Conservation (phyloP, 2,329 filamentous ascomycete species). For the Claviceps cyperi region DNA sequence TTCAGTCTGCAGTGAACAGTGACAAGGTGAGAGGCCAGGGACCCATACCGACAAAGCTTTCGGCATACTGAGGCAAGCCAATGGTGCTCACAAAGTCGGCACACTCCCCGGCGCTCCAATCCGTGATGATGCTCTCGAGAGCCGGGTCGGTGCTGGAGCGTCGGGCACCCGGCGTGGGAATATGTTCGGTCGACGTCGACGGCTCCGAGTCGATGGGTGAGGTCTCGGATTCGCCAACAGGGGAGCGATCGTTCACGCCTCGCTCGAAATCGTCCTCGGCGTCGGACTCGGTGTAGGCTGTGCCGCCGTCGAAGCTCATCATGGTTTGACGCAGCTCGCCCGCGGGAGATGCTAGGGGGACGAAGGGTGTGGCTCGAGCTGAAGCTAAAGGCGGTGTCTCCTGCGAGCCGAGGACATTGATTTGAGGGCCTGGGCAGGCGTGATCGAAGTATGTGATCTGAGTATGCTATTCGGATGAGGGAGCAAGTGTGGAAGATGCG, state of each 20-base stretch:
- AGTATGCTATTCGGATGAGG: no score
- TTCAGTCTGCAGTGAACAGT: not conserved
- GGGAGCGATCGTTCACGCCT: slow-evolving; percentile 52
- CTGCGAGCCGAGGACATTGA: not conserved
- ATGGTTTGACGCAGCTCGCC: slow-evolving; percentile 11
- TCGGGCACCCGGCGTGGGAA: slow-evolving; percentile 63
- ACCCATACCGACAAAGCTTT: slow-evolving; percentile 62
- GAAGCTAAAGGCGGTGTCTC: not conserved
- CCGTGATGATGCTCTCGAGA: slow-evolving; percentile 61
- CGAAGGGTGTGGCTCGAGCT: not conserved
- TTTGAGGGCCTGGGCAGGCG: not conserved
- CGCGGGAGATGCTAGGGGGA: not conserved
- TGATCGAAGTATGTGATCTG: not conserved
- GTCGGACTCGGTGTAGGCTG: slow-evolving; percentile 64
- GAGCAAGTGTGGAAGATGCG: not conserved
- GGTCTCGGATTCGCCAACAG: slow-evolving; percentile 52
- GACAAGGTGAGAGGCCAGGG: slow-evolving; percentile 8
- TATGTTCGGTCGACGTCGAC: slow-evolving; percentile 56
- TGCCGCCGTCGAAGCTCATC: slow-evolving; percentile 51
- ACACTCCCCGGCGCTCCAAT: slow-evolving; percentile 77
- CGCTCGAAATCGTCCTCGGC: slow-evolving; percentile 75
- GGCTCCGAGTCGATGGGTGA: slow-evolving; percentile 61
- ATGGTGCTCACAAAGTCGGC: slow-evolving; percentile 75
- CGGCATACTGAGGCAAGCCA: slow-evolving; percentile 69
- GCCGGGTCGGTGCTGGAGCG: slow-evolving; percentile 49